Evolutionary conservation across 306 rosid species (phyloP).

Genomic region (Cicer cuneatum): DNA sequence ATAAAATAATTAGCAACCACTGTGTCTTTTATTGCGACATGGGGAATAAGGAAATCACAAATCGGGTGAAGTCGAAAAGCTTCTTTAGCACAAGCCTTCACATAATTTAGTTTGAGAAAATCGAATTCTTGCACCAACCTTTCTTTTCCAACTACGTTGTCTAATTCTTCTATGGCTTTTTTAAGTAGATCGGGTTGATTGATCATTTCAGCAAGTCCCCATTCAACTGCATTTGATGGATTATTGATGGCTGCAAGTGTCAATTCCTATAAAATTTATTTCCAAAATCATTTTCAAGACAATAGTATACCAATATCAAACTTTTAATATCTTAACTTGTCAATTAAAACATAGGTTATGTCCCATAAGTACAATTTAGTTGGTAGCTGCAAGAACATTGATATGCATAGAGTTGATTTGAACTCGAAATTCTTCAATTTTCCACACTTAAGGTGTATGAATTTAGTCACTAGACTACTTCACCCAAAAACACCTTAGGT

Average conservation of each 20-base stretch:
- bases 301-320: background rate
- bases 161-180: slow-evolving; percentile 1
- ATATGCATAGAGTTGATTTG: too few relatives aligned
- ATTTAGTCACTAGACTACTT: too few relatives aligned
- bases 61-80: slow-evolving; percentile 52
- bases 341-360: too few relatives aligned
- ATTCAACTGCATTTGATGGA: slow-evolving; percentile 45
- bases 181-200: slow-evolving; percentile 23
- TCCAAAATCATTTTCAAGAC: background rate
- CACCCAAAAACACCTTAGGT: too few relatives aligned
- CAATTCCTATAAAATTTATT: slow-evolving; percentile 41
- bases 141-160: background rate
- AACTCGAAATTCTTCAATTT: too few relatives aligned
- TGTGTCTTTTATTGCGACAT: slow-evolving; percentile 34
- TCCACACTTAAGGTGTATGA: too few relatives aligned
- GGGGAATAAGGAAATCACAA: slow-evolving; percentile 42
- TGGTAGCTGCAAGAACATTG: too few relatives aligned
- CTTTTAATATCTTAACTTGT: background rate
- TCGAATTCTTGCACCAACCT: slow-evolving; percentile 47
- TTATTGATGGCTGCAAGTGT: slow-evolving; percentile 48
- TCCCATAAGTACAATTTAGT: too few relatives aligned
- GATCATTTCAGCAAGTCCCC: slow-evolving; percentile 37
- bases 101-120: slow-evolving; percentile 43
- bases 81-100: slow-evolving; percentile 39
- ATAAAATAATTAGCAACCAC: slow-evolving; percentile 50